Percentiles rank a stretch among this genome's conserved stretches.
Evolutionary conservation across 2,329 filamentous ascomycete genomes (phyloP).

Genomic region (Phoma sp.): DNA sequence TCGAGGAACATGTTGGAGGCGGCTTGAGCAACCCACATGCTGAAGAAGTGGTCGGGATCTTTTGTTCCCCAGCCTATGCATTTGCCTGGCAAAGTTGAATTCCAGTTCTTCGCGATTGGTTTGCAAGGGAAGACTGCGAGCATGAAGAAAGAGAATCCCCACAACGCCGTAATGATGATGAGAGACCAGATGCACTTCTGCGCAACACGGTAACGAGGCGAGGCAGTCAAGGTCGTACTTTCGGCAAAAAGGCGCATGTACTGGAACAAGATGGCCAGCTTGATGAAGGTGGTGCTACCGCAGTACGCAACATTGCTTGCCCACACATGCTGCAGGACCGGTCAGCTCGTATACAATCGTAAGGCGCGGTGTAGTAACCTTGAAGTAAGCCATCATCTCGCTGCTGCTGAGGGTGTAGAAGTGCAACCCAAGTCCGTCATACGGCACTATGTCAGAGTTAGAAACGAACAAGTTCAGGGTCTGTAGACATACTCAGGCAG

Average conservation of each 20-base stretch:
- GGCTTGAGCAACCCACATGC: slow-evolving; percentile 37
- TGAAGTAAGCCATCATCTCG: slow-evolving; percentile 35
- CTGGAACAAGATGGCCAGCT: slow-evolving; percentile 47
- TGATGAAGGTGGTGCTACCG: slow-evolving; percentile 44
- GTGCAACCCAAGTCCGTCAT: slow-evolving; percentile 43
- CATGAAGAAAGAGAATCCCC: slow-evolving; percentile 41
- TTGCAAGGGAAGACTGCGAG: slow-evolving; percentile 42
- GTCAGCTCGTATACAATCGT: background rate
- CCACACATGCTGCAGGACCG: slow-evolving; percentile 36
- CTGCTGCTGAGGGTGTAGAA: slow-evolving; percentile 31
- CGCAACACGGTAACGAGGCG: slow-evolving; percentile 21
- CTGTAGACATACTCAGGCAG: slow-evolving; percentile 37
- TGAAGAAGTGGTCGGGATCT: slow-evolving; percentile 33
- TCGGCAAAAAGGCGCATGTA: slow-evolving; percentile 46
- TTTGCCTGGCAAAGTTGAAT: slow-evolving; percentile 22
- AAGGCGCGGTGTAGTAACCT: slow-evolving; percentile 19
- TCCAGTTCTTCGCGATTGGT: slow-evolving; percentile 43
- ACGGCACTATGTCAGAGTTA: slow-evolving; percentile 33
- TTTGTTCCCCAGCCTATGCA: slow-evolving; percentile 48
- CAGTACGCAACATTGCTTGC: slow-evolving; percentile 40
- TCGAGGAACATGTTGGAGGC: slow-evolving; percentile 45
- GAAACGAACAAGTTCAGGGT: background rate
- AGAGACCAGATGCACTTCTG: slow-evolving; percentile 26
- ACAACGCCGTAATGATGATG: slow-evolving; percentile 31
- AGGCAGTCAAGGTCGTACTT: slow-evolving; percentile 18